Conservation (phyloP, 2,329 filamentous ascomycete genomes). For the Bipolaris zeicola region DNA sequence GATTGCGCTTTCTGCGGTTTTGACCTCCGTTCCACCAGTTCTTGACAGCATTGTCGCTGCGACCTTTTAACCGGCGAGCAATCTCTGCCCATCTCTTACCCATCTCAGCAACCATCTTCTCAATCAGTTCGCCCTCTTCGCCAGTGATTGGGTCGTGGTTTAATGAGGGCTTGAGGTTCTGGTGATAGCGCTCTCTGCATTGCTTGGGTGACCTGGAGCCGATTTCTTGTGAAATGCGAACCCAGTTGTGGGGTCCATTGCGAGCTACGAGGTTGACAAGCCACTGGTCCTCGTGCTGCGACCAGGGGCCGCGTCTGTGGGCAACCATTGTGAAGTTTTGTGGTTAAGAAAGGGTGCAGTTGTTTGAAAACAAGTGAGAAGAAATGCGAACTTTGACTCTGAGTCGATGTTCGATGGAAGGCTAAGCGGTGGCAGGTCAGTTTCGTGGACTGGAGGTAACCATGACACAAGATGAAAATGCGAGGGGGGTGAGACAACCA, state of each 20-base stretch:
- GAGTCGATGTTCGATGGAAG: not conserved
- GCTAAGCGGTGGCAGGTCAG: not conserved
- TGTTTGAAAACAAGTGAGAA: slow-evolving; percentile 4
- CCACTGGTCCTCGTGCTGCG: slow-evolving; percentile 73
- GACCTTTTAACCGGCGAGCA: slow-evolving; percentile 76
- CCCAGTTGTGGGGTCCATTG: slow-evolving; percentile 86
- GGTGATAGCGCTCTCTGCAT: slow-evolving; percentile 91
- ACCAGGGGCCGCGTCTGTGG: slow-evolving; percentile 82
- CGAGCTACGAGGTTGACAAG: slow-evolving; percentile 72
- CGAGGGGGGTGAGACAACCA: not conserved
- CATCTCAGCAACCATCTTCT: slow-evolving; percentile 74
- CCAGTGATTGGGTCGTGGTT: slow-evolving; percentile 78
- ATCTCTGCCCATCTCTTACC: slow-evolving; percentile 95
- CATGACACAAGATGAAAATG: not conserved
- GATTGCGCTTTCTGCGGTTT: slow-evolving; percentile 69
- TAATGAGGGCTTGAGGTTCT: slow-evolving; percentile 87
- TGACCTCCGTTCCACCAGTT: slow-evolving; percentile 98
- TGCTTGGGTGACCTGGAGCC: slow-evolving; percentile 86
- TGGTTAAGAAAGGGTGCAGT: slow-evolving; percentile 1
- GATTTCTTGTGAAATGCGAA: slow-evolving; percentile 78
- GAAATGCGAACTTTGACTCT: slow-evolving; percentile 4
- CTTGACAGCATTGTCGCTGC: slow-evolving; percentile 95
- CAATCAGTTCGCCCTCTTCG: slow-evolving; percentile 75
- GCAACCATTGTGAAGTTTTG: slow-evolving; percentile 49
- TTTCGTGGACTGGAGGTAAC: not conserved